These are phyloP conservation scores for Neurospora sp. DNA, from an alignment of 495 filamentous ascomycete genomes.

Conservation along the genomic window DNA sequence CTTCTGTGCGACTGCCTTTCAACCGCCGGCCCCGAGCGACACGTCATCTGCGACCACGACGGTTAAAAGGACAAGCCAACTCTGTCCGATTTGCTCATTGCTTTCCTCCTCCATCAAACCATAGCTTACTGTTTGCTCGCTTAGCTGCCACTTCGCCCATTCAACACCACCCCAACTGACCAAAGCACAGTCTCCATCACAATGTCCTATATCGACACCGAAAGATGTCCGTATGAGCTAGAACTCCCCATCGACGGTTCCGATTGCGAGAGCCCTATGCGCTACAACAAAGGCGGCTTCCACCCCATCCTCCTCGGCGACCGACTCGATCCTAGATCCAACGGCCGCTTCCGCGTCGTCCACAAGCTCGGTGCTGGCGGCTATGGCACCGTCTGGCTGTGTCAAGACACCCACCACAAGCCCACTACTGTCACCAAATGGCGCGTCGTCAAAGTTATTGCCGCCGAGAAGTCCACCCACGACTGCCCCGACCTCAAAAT, in stretches of 20 bases:
- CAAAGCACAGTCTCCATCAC: background rate
- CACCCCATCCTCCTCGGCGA: background rate
- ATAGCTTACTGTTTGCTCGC: background rate
- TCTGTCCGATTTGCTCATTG: background rate
- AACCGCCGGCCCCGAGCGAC: background rate
- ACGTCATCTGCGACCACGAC: background rate
- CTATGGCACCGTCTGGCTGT: constrained; percentile 42
- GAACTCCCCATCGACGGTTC: background rate
- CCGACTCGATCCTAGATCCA: background rate
- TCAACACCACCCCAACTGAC: background rate
- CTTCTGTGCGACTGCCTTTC: background rate
- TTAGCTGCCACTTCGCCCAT: background rate
- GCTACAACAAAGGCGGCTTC: background rate
- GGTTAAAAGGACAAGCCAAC: background rate
- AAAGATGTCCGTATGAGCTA: background rate
- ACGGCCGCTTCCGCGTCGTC: constrained; percentile 27
- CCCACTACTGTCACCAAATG: constrained; percentile 3
- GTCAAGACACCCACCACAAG: constrained; percentile 20
- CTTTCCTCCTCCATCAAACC: background rate
- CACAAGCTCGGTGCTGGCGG: constrained; percentile 41
- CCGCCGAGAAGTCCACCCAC: constrained; percentile 2
- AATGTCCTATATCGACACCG: background rate
- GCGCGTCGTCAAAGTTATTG: constrained; percentile 20
- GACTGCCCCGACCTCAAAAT: constrained; percentile 10
- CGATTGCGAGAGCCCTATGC: too few relatives aligned